Percentiles rank a stretch among this genome's conserved stretches.
Evolutionary conservation across 352 stramenopile species (phyloP).

Genomic region (Globisporangium nagaii): DNA sequence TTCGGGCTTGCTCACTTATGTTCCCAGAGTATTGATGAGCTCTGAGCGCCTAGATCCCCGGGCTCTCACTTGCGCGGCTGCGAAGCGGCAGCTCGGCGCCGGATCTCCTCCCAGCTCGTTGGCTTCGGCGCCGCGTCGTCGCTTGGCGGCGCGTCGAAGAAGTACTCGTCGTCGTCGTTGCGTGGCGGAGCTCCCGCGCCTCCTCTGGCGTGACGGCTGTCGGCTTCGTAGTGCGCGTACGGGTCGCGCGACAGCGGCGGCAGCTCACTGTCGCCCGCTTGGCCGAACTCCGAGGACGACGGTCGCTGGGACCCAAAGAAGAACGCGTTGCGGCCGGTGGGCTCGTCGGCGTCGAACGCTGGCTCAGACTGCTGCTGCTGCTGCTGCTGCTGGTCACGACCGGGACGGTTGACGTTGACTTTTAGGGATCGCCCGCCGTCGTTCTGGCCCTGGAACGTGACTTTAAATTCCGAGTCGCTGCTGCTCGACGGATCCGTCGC

Average conservation of each 20-base stretch:
- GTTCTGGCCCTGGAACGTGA: background rate
- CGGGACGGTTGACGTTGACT: background rate
- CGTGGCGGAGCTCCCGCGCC: background rate
- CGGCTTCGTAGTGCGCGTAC: constrained; percentile 23
- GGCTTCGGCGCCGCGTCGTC: constrained; percentile 25
- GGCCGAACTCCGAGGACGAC: background rate
- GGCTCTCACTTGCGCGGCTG: constrained; percentile 35
- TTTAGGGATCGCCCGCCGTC: background rate
- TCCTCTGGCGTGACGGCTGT: constrained; percentile 1
- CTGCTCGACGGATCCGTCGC: background rate
- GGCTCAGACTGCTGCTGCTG: no score
- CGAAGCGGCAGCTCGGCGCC: constrained; percentile 38
- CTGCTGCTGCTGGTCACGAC: background rate
- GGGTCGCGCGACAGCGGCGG: constrained; percentile 33
- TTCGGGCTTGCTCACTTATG: background rate
- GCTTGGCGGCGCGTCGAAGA: constrained; percentile 24
- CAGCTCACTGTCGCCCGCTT: constrained; percentile 12
- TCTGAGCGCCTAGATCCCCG: background rate
- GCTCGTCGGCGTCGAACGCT: constrained; percentile 8
- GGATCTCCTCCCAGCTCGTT: constrained; percentile 78
- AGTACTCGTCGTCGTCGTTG: constrained; percentile 46
- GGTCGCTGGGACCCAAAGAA: constrained; percentile 38
- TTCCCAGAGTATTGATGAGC: background rate
- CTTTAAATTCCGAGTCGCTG: constrained; percentile 10
- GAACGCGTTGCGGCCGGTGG: constrained; percentile 28